Evolutionary conservation across 805 yeast genomes (phyloP).

Genomic region (Wickerhamomyces bovis): DNA sequence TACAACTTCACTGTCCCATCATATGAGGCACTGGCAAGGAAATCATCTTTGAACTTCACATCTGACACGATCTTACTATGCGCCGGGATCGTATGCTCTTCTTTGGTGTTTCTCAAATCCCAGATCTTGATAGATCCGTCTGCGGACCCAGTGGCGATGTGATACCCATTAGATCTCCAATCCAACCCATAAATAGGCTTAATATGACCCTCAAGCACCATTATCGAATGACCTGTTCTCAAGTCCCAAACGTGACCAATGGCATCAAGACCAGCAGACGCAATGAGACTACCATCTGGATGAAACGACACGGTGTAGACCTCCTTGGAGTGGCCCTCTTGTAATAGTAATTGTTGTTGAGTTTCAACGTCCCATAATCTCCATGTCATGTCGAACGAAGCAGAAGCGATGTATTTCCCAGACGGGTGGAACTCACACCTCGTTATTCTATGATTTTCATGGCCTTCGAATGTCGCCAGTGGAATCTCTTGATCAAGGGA

Average conservation of each 20-base stretch:
- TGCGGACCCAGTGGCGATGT: conserved; percentile 76
- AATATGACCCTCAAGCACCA: conserved; percentile 59
- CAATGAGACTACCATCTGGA: conserved; percentile 69
- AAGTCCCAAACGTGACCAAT: conserved; percentile 79
- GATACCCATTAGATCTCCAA: conserved; percentile 74
- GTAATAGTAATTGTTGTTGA: conserved; percentile 48
- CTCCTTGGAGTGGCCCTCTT: conserved; percentile 83
- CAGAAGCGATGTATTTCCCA: conserved; percentile 50
- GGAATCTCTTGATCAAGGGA: conserved; percentile 8
- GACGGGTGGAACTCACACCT: conserved; percentile 61
- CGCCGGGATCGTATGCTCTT: conserved; percentile 51
- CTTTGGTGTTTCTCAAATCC: conserved; percentile 64
- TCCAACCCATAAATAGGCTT: conserved; percentile 64
- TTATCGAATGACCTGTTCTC: conserved; percentile 63
- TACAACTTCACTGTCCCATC: conserved; percentile 62
- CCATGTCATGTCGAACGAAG: conserved; percentile 87
- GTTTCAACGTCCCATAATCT: conserved; percentile 70
- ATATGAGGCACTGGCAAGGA: conserved; percentile 58
- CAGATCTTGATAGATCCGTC: conserved; percentile 78
- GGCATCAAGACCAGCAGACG: conserved; percentile 77
- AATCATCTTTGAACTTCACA: conserved; percentile 39
- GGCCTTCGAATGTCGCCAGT: conserved; percentile 32
- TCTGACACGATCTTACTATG: conserved; percentile 71
- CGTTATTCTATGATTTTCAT: conserved; percentile 48
- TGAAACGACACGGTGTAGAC: conserved; percentile 60